Conservation (phyloP, 352 stramenopile genomes). For the Phytophthora pinifolia region DNA sequence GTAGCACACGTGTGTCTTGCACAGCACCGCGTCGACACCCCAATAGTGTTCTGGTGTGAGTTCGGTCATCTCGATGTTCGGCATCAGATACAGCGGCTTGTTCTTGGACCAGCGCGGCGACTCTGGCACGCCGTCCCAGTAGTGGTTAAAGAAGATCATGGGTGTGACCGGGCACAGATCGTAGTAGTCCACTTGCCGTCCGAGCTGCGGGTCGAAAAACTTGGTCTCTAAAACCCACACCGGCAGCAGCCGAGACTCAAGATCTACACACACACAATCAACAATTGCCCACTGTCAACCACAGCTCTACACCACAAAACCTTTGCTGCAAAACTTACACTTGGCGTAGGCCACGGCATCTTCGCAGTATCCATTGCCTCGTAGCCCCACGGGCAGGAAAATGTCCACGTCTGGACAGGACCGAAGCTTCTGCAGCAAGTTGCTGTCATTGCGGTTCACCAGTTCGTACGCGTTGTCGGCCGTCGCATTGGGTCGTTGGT, state of each 20-base stretch:
- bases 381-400: constrained; percentile 49
- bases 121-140: constrained; percentile 38
- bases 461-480: constrained; percentile 9
- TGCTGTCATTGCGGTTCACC: constrained; percentile 27
- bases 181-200: constrained; percentile 35
- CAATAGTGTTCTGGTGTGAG: constrained; percentile 36
- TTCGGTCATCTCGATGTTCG: constrained; percentile 57
- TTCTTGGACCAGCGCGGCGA: constrained; percentile 27
- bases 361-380: constrained; percentile 67
- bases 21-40: constrained; percentile 41
- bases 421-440: constrained; percentile 40
- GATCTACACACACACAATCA: constrained; percentile 16
- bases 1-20: constrained; percentile 48
- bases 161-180: constrained; percentile 48
- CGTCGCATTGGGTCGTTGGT: constrained; percentile 10
- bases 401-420: constrained; percentile 66
- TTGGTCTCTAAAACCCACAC: constrained; percentile 35
- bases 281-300: not conserved
- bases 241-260: constrained; percentile 41
- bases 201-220: constrained; percentile 26
- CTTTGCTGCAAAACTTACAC: constrained; percentile 26
- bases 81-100: constrained; percentile 48
- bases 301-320: not conserved
- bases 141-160: constrained; percentile 57
- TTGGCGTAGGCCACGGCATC: constrained; percentile 64